Percentiles rank a stretch among this genome's conserved stretches.
Conservation (phyloP, 148 eudicot species). For the Camellia sinensis region DNA sequence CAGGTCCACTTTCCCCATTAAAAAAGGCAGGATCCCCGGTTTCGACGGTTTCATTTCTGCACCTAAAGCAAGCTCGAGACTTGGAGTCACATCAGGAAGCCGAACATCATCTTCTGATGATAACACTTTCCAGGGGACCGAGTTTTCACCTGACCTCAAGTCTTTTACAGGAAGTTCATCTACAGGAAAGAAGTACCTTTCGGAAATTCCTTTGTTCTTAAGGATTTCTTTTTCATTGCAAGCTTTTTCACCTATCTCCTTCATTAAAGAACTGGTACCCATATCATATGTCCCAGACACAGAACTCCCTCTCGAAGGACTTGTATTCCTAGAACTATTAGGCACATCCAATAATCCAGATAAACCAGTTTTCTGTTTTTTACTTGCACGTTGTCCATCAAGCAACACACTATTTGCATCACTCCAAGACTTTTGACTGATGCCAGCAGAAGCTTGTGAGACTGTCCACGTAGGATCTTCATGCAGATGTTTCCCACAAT, state of each 20-base stretch:
- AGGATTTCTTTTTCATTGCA: no score
- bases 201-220: background rate
- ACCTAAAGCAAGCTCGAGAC: slow-evolving; percentile 75
- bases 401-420: background rate
- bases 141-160: background rate
- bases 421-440: no score
- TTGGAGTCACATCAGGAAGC: slow-evolving; percentile 24
- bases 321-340: background rate
- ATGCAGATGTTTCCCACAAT: slow-evolving; percentile 23
- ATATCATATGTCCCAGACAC: no score
- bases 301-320: background rate
- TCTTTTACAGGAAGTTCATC: background rate
- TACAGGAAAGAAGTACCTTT: background rate
- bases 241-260: no score
- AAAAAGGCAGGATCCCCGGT: slow-evolving; percentile 32
- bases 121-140: background rate
- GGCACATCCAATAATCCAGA: background rate
- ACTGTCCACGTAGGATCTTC: slow-evolving; percentile 22
- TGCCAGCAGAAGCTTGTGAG: no score
- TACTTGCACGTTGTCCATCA: background rate
- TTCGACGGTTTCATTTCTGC: slow-evolving; percentile 45
- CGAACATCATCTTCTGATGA: background rate
- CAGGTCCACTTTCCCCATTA: slow-evolving; percentile 33
- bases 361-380: background rate
- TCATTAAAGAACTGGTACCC: no score